These are phyloP conservation scores for Pyrrhoderma lamaoense DNA, from an alignment of 1,284 basidiomycete species.

Conservation along the genomic window DNA sequence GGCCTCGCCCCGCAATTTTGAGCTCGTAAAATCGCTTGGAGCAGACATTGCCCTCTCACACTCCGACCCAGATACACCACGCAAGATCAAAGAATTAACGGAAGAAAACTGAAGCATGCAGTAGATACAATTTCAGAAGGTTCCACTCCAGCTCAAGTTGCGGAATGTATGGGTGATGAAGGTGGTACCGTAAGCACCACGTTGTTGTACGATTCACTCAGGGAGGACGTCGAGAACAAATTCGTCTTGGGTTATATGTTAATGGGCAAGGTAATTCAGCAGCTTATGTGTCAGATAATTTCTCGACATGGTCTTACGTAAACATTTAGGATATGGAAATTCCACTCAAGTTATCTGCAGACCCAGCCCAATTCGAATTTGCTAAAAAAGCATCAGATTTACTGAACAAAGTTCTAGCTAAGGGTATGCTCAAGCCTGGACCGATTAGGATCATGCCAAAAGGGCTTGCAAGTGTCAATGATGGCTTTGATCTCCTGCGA, in stretches of 20 bases:
- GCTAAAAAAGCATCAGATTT: slow-evolving; percentile 24
- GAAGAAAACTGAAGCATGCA: slow-evolving; percentile 17
- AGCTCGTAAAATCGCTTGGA: slow-evolving; percentile 33
- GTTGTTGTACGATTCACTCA: background rate
- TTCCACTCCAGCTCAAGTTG: slow-evolving; percentile 17
- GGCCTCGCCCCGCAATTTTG: slow-evolving; percentile 32
- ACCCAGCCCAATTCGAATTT: slow-evolving; percentile 22
- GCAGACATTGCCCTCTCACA: slow-evolving; percentile 34
- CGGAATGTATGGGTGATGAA: slow-evolving; percentile 4
- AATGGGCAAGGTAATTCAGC: slow-evolving; percentile 23
- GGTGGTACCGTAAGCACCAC: slow-evolving; percentile 10
- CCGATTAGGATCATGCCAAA: slow-evolving; percentile 27
- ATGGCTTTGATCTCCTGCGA: slow-evolving; percentile 24
- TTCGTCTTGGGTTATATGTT: slow-evolving; percentile 26
- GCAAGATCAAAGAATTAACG: slow-evolving; percentile 21
- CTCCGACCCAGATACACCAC: slow-evolving; percentile 22
- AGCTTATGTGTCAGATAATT: background rate
- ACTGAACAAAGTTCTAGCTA: slow-evolving; percentile 24
- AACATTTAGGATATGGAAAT: slow-evolving; percentile 10
- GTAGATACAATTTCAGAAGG: slow-evolving; percentile 22
- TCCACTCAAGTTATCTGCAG: slow-evolving; percentile 17
- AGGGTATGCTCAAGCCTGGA: slow-evolving; percentile 24
- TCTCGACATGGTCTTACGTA: slow-evolving; percentile 3
- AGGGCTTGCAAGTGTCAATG: slow-evolving; percentile 26
- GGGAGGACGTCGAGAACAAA: slow-evolving; percentile 12